Base-by-base conservation (phyloP, 345 rosid genomes). In the Corchorus olitorius region DNA sequence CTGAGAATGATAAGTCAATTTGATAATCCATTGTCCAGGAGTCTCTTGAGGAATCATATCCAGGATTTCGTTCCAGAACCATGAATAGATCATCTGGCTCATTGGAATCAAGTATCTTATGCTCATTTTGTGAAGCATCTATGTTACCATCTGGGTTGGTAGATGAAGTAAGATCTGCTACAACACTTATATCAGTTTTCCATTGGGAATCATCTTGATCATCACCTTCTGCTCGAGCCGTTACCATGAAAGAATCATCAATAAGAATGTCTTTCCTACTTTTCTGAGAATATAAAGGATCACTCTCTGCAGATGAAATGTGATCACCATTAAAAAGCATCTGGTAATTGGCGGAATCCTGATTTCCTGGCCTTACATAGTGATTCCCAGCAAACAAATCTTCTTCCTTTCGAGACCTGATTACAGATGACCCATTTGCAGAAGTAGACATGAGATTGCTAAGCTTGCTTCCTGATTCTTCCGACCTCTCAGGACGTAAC, bases 191-290 rank as follows among this genome's bases (percentile, higher is more conserved):
- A 83, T 92, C 97, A 19, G 89, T 88, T 78, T 81, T 91, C 91
- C 89, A 92, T 19, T 81, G 86, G 53, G 87, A 86, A 48, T 85
- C 86, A 56, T 82, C 83, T 1, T 68, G 79, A 81, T 90, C 86
- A 75, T 84, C 77, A 16, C 50, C 78, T 68, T 83, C 66, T 8
- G 84, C 75, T 16, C 86, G 82, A 70, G 78, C 82, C 15, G 85
- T 92, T 39, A 92, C 83, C 94, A 94, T 92, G 83, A 94, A 84
- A 70, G 94, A 94, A 83, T 92, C 98, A 58, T 94, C 97, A 58
- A 85, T 48, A 11, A 81, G 75, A 41, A 76, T 70, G 12, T 84
- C 87, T 79, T 84, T 78, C 75, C 62, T 75, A 78, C 72, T 82
- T 65, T 82, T 82, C 76, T 83, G 85, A n/a, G 22, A 41, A 35